Evolutionary conservation across 176 grass and related monocot genomes (phyloP), one percentile per base, ranked within the genome.

Genomic region (Themeda triandra): DNA sequence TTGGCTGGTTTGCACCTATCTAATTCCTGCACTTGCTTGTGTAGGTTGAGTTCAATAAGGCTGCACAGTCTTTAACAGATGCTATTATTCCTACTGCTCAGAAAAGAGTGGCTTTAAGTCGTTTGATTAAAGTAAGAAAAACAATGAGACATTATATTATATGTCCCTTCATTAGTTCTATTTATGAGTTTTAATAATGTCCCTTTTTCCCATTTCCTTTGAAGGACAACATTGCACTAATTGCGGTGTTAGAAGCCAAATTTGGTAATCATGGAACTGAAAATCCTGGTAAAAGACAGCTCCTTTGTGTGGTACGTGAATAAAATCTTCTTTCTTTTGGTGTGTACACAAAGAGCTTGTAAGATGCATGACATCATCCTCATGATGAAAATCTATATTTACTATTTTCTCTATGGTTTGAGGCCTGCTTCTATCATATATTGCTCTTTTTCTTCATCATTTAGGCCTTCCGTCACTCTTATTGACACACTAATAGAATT

Each of bases 11-110:
- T 87, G 69, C 60, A 45, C 72, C 67, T 72, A 51, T 78, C 39
- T 86, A 73, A 90, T 82, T 89, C 21, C 48, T 83, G 62, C 82
- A 66, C 77, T 75, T 75, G 74, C 83, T 72, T 92, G 6, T 82
- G 80, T 75, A 99, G 97, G 97, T 99, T 87, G 93, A 99, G 63
- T 99, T 99, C 67, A 99, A 99, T 83, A 99, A 99, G 86, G 97
- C 97, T 84, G 97, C 97, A 88, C 93, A 99, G 66, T 99, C 97
- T 71, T 88, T 99, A 86, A 96, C 93, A n/a, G 97, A 96, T 58
- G 86, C 86, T 2, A 94, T 92, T 75, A 99, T 99, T 83, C 85
- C 88, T 83, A 28, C 93, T 92, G 33, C 78, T 84, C 97, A 99
- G 80, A 94, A 88, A 88, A 96, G 91, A 86, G 82, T 87, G 60